Evolutionary conservation across 345 rosid species (phyloP).

Genomic region (Dimocarpus longan): DNA sequence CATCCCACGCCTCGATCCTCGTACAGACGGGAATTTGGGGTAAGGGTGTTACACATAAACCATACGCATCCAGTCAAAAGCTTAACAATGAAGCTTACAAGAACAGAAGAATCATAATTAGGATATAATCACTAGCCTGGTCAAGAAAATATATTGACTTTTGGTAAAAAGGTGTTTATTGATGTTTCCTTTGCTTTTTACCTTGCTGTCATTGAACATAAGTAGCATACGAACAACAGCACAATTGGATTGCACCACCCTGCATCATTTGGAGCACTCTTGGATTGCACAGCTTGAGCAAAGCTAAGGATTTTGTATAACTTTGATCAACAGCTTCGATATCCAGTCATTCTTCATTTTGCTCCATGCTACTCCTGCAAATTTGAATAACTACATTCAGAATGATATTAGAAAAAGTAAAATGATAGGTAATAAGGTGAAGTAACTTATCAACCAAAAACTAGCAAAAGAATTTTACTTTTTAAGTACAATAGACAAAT

Average conservation of each 20-base stretch:
- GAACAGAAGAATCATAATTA: no score
- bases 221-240: not conserved
- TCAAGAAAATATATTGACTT: not conserved
- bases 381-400: not conserved
- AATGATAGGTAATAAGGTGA: not conserved
- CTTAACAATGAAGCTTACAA: no score
- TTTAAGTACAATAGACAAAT: not conserved
- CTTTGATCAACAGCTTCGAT: not conserved
- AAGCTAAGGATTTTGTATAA: not conserved
- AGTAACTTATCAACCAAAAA: conserved; percentile 3
- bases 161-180: not conserved
- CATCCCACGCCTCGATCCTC: no score
- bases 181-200: not conserved
- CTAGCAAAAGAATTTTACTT: not conserved
- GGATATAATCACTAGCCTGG: no score
- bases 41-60: no score
- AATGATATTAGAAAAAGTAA: not conserved
- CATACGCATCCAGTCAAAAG: no score
- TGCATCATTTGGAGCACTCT: not conserved
- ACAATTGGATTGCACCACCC: not conserved
- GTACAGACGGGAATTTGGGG: no score
- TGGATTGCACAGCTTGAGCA: not conserved
- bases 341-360: not conserved
- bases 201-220: not conserved
- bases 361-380: not conserved